Evolutionary conservation across 306 rosid species (phyloP), one percentile per base, ranked within the genome.

Genomic region (Gillenia trifoliata): DNA sequence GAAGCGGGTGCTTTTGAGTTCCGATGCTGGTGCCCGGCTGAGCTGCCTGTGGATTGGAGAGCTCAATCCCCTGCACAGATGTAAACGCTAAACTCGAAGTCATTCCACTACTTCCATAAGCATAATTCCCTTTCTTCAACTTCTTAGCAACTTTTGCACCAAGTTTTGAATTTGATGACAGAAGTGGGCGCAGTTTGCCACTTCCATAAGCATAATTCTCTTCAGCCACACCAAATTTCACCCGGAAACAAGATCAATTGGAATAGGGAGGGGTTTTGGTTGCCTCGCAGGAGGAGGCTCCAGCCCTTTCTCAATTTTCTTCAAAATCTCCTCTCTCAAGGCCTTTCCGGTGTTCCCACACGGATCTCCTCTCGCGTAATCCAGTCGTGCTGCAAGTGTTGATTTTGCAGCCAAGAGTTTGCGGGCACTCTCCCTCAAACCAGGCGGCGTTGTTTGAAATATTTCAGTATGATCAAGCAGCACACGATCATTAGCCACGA

Each of bases 11-110:
- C 96, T 90, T 74, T 90, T n/a, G 98, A 62, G 91, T 90, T 81
- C 96, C 98, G 70, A n/a, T n/a, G n/a, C n/a, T n/a, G n/a, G n/a
- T n/a, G n/a, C n/a, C n/a, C 88, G 81, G 31, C 93, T 96, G 75
- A 92, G 92, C 85, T 90, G 97, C 80, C 82, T 92, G 96, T 43
- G 98, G 98, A 78, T 92, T 92, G 45, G 96, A 65, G 56, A 92
- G 92, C 85, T 92, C 96, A 31, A 90, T 92, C 33, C 98, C 98
- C 98, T 92, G 97, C 74, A 92, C 97, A 17, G 97, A 93, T 28
- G 96, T 92, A 82, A 92, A 92, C 60, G 97, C 97, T 69, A 92
- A 83, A 86, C 97, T 92, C 56, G 96, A 89, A 22, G 96, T 88
- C 86, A 89, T 78, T 78, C 96, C 93, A 71, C 96, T 88, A 41